Conservation (phyloP, 2,329 filamentous ascomycete species). For the Onygena corvina region DNA sequence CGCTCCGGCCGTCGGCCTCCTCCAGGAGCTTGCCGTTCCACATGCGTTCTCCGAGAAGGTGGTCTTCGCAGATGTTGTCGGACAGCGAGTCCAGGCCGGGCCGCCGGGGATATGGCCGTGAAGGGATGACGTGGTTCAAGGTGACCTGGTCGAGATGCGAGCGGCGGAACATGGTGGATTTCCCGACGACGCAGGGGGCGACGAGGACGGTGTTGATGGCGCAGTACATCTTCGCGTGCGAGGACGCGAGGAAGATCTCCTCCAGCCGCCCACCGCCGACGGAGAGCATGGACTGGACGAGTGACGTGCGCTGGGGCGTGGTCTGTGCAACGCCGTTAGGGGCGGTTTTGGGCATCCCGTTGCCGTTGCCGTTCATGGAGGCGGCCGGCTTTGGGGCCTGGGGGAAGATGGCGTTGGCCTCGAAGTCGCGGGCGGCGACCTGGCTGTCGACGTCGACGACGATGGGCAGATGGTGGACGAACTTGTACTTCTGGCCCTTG, state of each 20-base stretch:
- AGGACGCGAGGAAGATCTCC: conserved; percentile 85
- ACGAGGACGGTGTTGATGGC: conserved; percentile 89
- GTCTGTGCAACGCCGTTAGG: not conserved
- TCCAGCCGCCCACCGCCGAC: conserved; percentile 71
- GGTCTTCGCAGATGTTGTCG: conserved; percentile 93
- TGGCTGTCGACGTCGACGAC: conserved; percentile 57
- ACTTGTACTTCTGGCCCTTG: conserved; percentile 55
- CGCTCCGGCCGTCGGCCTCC: conserved; percentile 28
- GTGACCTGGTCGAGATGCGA: conserved; percentile 73
- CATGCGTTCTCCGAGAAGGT: conserved; percentile 82
- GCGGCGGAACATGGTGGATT: conserved; percentile 96
- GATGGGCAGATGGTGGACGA: conserved; percentile 86
- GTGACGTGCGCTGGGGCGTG: not conserved
- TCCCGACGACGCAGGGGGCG: conserved; percentile 88
- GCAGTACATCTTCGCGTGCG: conserved; percentile 93
- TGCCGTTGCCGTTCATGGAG: not conserved
- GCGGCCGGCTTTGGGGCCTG: not conserved
- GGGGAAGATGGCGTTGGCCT: conserved; percentile 14
- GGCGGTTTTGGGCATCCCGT: not conserved
- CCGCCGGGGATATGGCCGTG: conserved; percentile 33
- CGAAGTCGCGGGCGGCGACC: conserved; percentile 17
- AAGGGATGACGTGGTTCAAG: conserved; percentile 36
- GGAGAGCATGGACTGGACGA: conserved; percentile 18
- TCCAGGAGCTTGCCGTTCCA: conserved; percentile 48
- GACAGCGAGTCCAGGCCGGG: conserved; percentile 87